Evolutionary conservation across 139 green algal genomes (phyloP), one percentile per base, ranked within the genome.

Genomic region (Coelastrella sp.): DNA sequence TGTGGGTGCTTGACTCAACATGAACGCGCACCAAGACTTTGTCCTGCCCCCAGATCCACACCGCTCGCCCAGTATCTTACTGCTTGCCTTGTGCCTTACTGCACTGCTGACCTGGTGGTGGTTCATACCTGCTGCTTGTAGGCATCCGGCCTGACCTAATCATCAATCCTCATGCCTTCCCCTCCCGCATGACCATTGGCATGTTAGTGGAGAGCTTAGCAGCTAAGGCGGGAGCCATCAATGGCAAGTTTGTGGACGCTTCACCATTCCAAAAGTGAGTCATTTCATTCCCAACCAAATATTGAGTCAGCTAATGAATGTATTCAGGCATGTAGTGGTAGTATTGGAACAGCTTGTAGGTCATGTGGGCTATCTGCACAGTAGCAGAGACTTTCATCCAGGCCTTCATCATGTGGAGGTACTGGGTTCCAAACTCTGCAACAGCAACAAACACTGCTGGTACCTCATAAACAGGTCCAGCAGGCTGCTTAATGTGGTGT

Each of bases 121-220:
- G 10, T 71, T 10, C 61, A 71, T 19, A 19, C 61, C 11, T 71
- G 10, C 8, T 71, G 61, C 10, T 20, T 58, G 32, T 47, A 91
- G 92, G 95, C 68, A 96, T 96, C 82, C 92, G 97, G 57, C 98
- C 98, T 4, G 98, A 99, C 91, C 94, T 99, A 56, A 96, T 99
- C 93, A 99, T 99, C 95, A 99, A 99, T 92, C 98, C 98, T 3
- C 98, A 99, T 92, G 98, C 98, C 84, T 99, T 99, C 93, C 98
- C 98, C 32, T 99, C 97, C 11, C 97, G 98, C 64, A 99, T 99
- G 98, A 99, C 98, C 85, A 99, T 99, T 81, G 98, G 98, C 68
- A 99, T 99, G 98, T 92, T 99, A n/a, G 94, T 99, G 10, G 98
- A 99, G 92, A 96, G 89, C 78, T 87, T 99, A 89, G 97, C 95